Base-by-base conservation (phyloP, 2,329 filamentous ascomycete species). In the Aspergillus costaricaensis region DNA sequence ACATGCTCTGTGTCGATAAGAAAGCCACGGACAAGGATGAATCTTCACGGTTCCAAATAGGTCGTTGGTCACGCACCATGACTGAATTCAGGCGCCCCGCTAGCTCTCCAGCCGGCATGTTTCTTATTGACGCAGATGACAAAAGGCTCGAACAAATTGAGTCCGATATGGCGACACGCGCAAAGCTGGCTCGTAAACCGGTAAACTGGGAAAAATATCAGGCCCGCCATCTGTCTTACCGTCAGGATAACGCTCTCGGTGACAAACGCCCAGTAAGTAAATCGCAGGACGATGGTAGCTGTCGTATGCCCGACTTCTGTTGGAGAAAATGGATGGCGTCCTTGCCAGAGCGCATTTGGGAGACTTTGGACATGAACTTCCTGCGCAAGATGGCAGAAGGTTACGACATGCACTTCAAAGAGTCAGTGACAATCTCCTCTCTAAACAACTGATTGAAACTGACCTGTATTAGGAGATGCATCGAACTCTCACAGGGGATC, bases 401-500 rank as follows among this genome's bases (percentile, higher is more conserved):
- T 0, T 85, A 81, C 61, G 89, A 92, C 68, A 81, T 83, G 43
- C 76, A 80, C 14, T 85, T 77, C 70, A 88, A 88, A 69, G 81
- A 80, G 76, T 82, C 72, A 71, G 76, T 70, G 15, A 1, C 23
- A 30, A 21, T 8, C 23, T n/a, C 3, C 2, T 44, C 5, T 17
- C 19, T 23, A 23, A 19, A 5, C 15, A 39, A 7, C 19, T 19
- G 15, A 5, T 19, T 39, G 14, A 21, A 19, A 14, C 53, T 52
- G 2, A 43, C 23, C 30, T 49, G 39, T 64, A 39, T n/a, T 55
- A 78, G 76, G 60, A 70, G 76, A 51, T 75, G 70, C 38, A 81
- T 86, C 65, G 88, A 94, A 61, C 76, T 91, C 0, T 90, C 88
- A 5, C 91, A 93, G 68, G 92, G 92, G 55, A 81, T 91, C 8